These are phyloP conservation scores for Trichoderma sp. DNA, from an alignment of 2,329 filamentous ascomycete species.

Conservation along the genomic window DNA sequence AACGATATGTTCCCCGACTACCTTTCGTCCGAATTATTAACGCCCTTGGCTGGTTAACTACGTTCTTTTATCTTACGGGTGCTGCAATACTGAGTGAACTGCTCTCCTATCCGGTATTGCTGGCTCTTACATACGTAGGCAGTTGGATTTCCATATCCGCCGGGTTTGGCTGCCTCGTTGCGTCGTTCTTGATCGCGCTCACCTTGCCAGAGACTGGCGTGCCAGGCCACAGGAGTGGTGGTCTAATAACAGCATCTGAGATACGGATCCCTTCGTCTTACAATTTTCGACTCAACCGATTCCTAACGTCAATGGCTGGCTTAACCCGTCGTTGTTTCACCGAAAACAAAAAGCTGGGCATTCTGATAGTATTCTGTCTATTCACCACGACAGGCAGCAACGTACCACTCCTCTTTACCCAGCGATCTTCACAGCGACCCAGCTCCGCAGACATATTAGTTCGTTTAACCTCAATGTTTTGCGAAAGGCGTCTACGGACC, in stretches of 20 bases:
- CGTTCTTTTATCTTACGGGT: conserved; percentile 13
- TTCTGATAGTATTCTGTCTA: conserved; percentile 7
- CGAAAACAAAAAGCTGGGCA: conserved; percentile 18
- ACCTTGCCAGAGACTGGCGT: conserved; percentile 7
- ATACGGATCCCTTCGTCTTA: conserved; percentile 5
- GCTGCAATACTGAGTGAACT: not conserved
- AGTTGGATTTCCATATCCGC: conserved; percentile 19
- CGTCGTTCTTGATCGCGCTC: conserved; percentile 12
- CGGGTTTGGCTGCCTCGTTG: conserved; percentile 11
- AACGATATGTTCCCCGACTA: not conserved
- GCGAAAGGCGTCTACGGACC: not conserved
- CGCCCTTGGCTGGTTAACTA: conserved; percentile 13
- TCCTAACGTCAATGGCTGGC: conserved; percentile 15
- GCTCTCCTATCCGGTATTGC: conserved; percentile 8
- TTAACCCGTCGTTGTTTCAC: conserved; percentile 2
- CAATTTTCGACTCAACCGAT: not conserved
- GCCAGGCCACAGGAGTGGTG: not conserved
- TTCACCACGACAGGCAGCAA: conserved; percentile 16
- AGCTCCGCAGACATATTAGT: not conserved
- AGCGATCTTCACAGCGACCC: conserved; percentile 6
- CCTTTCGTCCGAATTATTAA: conserved; percentile 4
- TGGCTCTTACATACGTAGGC: not conserved
- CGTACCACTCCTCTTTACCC: conserved; percentile 7
- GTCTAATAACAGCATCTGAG: not conserved
- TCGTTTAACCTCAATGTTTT: conserved; percentile 1